Conservation (phyloP, 441 rosid species). For the Raphanus hybrid region DNA sequence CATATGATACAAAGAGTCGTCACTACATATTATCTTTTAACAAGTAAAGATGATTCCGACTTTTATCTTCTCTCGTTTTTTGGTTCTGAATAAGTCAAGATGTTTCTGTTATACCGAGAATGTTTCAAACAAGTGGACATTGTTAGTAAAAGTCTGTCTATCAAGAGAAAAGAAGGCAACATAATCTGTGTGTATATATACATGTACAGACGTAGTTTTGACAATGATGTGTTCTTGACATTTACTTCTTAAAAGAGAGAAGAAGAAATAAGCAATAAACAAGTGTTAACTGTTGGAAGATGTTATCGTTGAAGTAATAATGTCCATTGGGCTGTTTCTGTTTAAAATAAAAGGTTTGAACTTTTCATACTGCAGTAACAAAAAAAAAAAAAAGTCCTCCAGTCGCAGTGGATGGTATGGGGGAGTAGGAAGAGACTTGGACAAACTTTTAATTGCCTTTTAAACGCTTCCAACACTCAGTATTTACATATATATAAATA, state of each 20-base stretch:
- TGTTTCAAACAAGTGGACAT: not conserved
- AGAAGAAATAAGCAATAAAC: not conserved
- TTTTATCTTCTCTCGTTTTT: not conserved
- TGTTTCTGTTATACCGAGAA: slow-evolving; percentile 1
- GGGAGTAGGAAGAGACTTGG: slow-evolving; percentile 24
- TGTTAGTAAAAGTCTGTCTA: slow-evolving; percentile 2
- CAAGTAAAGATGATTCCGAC: slow-evolving; percentile 10
- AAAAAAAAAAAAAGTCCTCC: slow-evolving; percentile 14
- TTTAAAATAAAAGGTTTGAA: not conserved
- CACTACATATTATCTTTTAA: slow-evolving; percentile 1
- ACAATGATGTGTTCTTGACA: slow-evolving; percentile 20
- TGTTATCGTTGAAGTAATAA: slow-evolving; percentile 16
- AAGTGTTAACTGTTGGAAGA: not conserved
- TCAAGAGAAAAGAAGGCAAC: not conserved
- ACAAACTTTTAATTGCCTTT: not conserved
- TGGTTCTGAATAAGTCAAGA: slow-evolving; percentile 22
- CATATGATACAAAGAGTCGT: slow-evolving; percentile 13
- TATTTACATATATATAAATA: slow-evolving; percentile 12
- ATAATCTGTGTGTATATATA: not conserved
- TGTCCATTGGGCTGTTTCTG: slow-evolving; percentile 10
- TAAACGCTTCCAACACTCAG: not conserved
- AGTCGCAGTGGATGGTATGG: not conserved
- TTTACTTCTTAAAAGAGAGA: not conserved
- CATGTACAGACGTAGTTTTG: not conserved
- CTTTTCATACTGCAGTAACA: slow-evolving; percentile 20